Percentiles rank a stretch among this genome's conserved stretches.
Evolutionary conservation across 768 basidiomycete species (phyloP).

Genomic region (Suillus sp.): DNA sequence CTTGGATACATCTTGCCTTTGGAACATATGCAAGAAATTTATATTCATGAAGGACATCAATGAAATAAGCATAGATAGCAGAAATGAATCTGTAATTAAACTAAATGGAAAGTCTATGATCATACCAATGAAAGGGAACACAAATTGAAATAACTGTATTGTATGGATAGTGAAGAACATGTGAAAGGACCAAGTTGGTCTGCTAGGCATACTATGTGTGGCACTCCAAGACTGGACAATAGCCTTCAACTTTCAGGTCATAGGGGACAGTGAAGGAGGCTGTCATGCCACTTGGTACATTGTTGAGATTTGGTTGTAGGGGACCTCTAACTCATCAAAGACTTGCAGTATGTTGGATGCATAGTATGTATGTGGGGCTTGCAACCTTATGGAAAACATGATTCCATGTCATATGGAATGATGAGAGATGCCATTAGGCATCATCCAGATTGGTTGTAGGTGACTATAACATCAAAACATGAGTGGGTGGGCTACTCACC

Average conservation of each 20-base stretch:
- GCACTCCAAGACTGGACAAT: background rate
- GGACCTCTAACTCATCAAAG: background rate
- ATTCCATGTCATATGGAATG: background rate
- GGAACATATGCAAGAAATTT: background rate
- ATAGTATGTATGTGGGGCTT: background rate
- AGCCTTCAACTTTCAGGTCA: background rate
- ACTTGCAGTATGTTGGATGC: background rate
- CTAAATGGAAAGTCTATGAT: background rate
- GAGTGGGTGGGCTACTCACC: background rate
- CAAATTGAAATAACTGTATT: background rate
- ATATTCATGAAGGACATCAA: background rate
- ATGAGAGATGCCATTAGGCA: background rate
- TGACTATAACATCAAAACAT: background rate
- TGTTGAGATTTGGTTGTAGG: background rate
- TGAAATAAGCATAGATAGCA: background rate
- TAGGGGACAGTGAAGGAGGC: background rate
- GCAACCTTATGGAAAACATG: background rate
- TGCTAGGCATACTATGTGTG: background rate
- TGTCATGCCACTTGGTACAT: background rate
- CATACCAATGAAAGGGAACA: background rate
- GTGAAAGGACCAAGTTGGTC: background rate
- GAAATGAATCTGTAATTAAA: background rate
- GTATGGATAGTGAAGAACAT: background rate
- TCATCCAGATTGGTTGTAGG: constrained; percentile 1
- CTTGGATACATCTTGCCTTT: background rate